Percentiles rank a stretch among this genome's conserved stretches.
phyloP scores from a whole-genome alignment of 768 basidiomycete genomes.

The Tricholoma flavovirens region DNA sequence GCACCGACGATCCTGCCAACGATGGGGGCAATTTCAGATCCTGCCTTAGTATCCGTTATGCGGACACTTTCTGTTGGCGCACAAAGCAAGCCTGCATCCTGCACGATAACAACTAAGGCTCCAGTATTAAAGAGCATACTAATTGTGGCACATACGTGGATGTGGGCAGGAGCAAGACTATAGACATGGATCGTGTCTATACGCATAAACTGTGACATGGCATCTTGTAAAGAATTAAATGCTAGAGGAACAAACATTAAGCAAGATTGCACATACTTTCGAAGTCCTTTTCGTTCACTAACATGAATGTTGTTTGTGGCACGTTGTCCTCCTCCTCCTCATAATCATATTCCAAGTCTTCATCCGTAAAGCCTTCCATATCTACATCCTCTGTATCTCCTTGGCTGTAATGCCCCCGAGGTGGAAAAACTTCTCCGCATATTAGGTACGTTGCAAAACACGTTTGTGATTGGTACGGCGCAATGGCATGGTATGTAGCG shows the following conservation, averaged over 20 bases:
- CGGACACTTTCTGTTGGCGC: slow-evolving; percentile 34
- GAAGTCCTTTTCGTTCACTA: slow-evolving; percentile 60
- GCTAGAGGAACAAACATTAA: neutral
- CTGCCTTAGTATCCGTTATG: slow-evolving; percentile 36
- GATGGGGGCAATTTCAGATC: slow-evolving; percentile 30
- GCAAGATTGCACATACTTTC: slow-evolving; percentile 43
- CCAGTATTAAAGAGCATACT: neutral
- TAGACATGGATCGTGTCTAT: slow-evolving; percentile 63
- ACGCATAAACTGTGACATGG: slow-evolving; percentile 45
- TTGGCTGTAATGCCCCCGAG: slow-evolving; percentile 11
- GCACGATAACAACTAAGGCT: neutral
- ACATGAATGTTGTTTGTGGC: slow-evolving; percentile 40
- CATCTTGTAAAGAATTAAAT: slow-evolving; percentile 33
- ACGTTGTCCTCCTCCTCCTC: slow-evolving; percentile 38
- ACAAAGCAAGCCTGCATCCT: slow-evolving; percentile 45
- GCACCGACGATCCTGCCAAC: slow-evolving; percentile 45
- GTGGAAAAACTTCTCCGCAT: slow-evolving; percentile 44
- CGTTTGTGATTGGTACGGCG: slow-evolving; percentile 33
- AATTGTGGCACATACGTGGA: slow-evolving; percentile 41
- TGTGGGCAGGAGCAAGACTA: slow-evolving; percentile 59
- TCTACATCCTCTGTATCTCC: slow-evolving; percentile 37
- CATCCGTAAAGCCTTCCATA: slow-evolving; percentile 20
- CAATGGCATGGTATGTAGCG: slow-evolving; percentile 46
- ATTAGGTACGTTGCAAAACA: slow-evolving; percentile 68
- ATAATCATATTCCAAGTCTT: slow-evolving; percentile 27